Percentiles rank a stretch among this genome's conserved stretches.
These are phyloP conservation scores for Penicillium steckii DNA, from an alignment of 495 filamentous ascomycete genomes.

Conservation along the genomic window DNA sequence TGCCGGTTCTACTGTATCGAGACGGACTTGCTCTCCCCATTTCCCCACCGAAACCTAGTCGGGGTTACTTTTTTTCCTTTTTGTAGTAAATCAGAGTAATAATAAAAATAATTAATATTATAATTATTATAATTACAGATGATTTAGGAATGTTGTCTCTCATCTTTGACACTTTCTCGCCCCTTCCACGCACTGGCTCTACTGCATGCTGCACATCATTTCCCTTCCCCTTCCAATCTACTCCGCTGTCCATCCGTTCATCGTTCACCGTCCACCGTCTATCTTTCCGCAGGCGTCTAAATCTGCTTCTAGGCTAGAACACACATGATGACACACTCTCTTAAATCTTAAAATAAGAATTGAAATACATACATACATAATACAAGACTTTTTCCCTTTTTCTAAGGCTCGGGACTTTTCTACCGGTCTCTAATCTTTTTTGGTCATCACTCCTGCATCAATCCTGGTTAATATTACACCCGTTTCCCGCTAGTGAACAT, in stretches of 20 bases:
- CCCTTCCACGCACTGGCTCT: slow-evolving; percentile 7
- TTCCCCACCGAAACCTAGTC: slow-evolving; percentile 1
- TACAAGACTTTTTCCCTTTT: slow-evolving; percentile 11
- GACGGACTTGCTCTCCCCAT: neutral
- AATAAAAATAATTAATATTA: too few relatives aligned
- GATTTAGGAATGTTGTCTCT: neutral
- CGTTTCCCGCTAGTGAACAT: slow-evolving; percentile 41
- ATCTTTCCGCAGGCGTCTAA: slow-evolving; percentile 11
- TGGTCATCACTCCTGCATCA: slow-evolving; percentile 34
- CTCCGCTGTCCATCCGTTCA: too few relatives aligned
- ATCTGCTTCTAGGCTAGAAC: slow-evolving; percentile 14
- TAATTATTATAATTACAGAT: neutral
- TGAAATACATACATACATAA: neutral
- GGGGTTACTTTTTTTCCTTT: slow-evolving; percentile 1
- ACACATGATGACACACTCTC: slow-evolving; percentile 11
- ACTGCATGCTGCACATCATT: slow-evolving; percentile 40
- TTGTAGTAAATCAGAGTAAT: too few relatives aligned
- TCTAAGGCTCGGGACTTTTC: slow-evolving; percentile 23
- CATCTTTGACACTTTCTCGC: slow-evolving; percentile 9
- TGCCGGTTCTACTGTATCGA: neutral
- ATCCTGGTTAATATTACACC: slow-evolving; percentile 46
- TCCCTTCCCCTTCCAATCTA: slow-evolving; percentile 11
- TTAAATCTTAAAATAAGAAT: too few relatives aligned
- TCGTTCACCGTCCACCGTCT: neutral
- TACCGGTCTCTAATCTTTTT: slow-evolving; percentile 15